A percentile compares a stretch with the other conserved stretches of the same genome.
phyloP scores from a whole-genome alignment of 768 basidiomycete species.

The Sistotremastrum niveocremeum region DNA sequence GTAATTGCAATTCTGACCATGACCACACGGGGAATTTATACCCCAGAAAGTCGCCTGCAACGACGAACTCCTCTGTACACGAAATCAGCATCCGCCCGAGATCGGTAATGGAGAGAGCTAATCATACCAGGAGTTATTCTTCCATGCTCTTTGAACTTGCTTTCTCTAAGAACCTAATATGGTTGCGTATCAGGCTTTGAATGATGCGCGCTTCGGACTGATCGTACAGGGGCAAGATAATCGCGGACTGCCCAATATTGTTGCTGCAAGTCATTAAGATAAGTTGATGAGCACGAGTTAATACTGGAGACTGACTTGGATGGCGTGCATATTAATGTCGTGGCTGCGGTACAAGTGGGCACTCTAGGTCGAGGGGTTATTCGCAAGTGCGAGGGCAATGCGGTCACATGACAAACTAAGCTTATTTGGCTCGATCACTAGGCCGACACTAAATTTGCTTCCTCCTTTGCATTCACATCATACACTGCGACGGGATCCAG shows the following conservation, averaged over 20 bases:
- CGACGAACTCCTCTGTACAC: conserved; percentile 87
- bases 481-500: too few species aligned
- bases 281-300: conserved; percentile 6
- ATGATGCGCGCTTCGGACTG: conserved; percentile 7
- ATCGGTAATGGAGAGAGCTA: background rate
- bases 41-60: conserved; percentile 90
- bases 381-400: too few species aligned
- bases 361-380: too few species aligned
- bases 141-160: conserved; percentile 98
- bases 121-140: conserved; percentile 80
- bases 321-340: conserved; percentile 28
- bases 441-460: too few species aligned
- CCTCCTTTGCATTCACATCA: too few species aligned
- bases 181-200: conserved; percentile 16
- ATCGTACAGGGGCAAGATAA: conserved; percentile 75
- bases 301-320: conserved; percentile 24
- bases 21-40: conserved; percentile 99
- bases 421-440: too few species aligned
- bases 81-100: background rate
- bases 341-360: too few species aligned
- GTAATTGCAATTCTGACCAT: conserved; percentile 43
- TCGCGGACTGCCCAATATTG: conserved; percentile 91
- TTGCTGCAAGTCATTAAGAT: conserved; percentile 36
- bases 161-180: conserved; percentile 81
- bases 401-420: too few species aligned